Base-by-base conservation (phyloP, 352 stramenopile species). In the Plasmopara muralis region DNA sequence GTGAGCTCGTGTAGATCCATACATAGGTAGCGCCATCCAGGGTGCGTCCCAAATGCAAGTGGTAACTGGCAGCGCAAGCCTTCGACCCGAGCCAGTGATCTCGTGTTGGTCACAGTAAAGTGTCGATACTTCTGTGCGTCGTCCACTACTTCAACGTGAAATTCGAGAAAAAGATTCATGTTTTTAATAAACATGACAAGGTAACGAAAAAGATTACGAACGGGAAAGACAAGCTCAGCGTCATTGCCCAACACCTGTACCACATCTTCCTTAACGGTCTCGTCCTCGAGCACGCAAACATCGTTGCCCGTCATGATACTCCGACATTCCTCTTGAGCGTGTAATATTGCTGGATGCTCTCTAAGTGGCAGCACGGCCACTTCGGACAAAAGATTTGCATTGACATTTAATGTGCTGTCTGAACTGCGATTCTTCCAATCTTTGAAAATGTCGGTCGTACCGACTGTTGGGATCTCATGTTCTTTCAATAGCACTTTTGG, bases 181-280 rank as follows among this genome's bases (percentile, higher is more conserved):
- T 90, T 81, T 35, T 89, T 90, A 30, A 92, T 62, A 48, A 91
- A 92, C 34, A 94, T 59, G 43, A 91, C 83, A 14, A 92, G 47
- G 54, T 79, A 92, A n/a, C 75, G 81, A 44, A 90, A 87, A 28
- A 88, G 81, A 42, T 77, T 88, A 50, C 62, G 67, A 12, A 70
- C 75, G 40, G 63, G 57, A 45, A 93, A 89, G 13, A 85, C 63
- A 9, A 93, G 61, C 53, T 88, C 75, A 25, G 76, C 79, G 12
- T 89, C 74, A 5, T 57, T 57, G n/a, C 83, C 81, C 0, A 79
- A 57, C 9, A 92, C 50, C 46, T 93, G 68, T n/a, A 92, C 77
- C 14, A 87, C 70, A n/a, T 83, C 68, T 57, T 89, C 81, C 40
- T 86, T 83, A 16, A 92, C 79, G 40, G 80, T 79, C 15, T 76